phyloP scores from a whole-genome alignment of 176 grass and related monocot species.

The Bonia amplexicaulis region DNA sequence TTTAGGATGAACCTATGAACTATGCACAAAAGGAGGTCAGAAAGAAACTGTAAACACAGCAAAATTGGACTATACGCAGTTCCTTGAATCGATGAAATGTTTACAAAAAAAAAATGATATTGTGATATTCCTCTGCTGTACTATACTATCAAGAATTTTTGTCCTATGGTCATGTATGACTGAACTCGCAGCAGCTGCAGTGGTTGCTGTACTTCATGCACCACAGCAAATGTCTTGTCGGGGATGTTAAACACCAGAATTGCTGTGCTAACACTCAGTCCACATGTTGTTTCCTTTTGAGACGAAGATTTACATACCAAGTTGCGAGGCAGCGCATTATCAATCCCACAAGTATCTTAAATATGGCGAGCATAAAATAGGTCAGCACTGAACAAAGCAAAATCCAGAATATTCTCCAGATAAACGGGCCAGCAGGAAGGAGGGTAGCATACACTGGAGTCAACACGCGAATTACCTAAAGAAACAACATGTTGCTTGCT shows the following conservation, averaged over 20 bases:
- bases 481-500: constrained; percentile 18
- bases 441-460: constrained; percentile 82
- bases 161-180: too few species aligned
- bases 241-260: constrained; percentile 7
- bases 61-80: too few species aligned
- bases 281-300: constrained; percentile 77
- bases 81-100: too few species aligned
- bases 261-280: constrained; percentile 42
- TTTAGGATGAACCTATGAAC: too few species aligned
- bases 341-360: constrained; percentile 81
- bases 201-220: constrained; percentile 33
- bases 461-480: constrained; percentile 81
- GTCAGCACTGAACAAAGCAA: constrained; percentile 79
- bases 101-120: too few species aligned
- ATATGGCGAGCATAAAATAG: constrained; percentile 82
- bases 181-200: constrained; percentile 19
- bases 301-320: constrained; percentile 83
- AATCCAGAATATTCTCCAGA: constrained; percentile 75
- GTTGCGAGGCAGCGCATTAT: constrained; percentile 63
- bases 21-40: too few species aligned
- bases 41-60: too few species aligned
- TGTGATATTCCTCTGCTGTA: too few species aligned
- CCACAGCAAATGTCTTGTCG: constrained; percentile 7
- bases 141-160: too few species aligned
- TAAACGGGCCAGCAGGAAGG: constrained; percentile 65